These are phyloP conservation scores for Ganoderma sinense DNA, from an alignment of 1,284 basidiomycete species.

Conservation along the genomic window DNA sequence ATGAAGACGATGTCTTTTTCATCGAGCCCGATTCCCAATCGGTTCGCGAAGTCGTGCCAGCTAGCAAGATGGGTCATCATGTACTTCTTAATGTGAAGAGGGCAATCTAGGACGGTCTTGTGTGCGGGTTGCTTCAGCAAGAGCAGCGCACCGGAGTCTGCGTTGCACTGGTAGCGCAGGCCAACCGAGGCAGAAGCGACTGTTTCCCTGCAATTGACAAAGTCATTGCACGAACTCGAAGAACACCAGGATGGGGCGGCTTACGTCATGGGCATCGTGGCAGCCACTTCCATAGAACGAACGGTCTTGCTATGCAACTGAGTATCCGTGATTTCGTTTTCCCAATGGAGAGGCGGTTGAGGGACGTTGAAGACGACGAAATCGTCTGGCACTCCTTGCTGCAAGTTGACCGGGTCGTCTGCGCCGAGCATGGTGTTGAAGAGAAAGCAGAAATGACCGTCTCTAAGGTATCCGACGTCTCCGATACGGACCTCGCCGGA, in stretches of 20 bases:
- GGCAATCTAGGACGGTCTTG: slow-evolving; percentile 3
- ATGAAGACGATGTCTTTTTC: slow-evolving; percentile 29
- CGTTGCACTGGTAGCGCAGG: slow-evolving; percentile 15
- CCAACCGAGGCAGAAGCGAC: background rate
- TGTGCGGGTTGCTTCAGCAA: slow-evolving; percentile 13
- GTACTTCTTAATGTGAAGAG: slow-evolving; percentile 4
- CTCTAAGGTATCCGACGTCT: slow-evolving; percentile 5
- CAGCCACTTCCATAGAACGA: background rate
- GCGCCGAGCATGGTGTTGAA: slow-evolving; percentile 4
- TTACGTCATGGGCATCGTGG: background rate
- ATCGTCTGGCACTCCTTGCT: background rate
- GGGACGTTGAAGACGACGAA: slow-evolving; percentile 6
- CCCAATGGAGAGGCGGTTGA: background rate
- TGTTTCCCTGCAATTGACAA: background rate
- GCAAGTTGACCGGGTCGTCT: slow-evolving; percentile 2
- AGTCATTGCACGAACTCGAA: background rate
- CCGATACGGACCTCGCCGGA: slow-evolving; percentile 6
- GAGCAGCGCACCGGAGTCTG: slow-evolving; percentile 13
- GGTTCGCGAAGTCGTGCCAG: slow-evolving; percentile 17
- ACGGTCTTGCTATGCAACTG: slow-evolving; percentile 18
- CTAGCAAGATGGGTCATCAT: background rate
- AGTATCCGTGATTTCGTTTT: slow-evolving; percentile 8
- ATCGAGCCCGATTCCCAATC: slow-evolving; percentile 5
- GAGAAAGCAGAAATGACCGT: background rate
- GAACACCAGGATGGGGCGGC: background rate